Percentiles rank a stretch among this genome's conserved stretches.
These are phyloP conservation scores for Entelexis paramagnoliae DNA, from an alignment of 1,139 yeast species.

Conservation along the genomic window DNA sequence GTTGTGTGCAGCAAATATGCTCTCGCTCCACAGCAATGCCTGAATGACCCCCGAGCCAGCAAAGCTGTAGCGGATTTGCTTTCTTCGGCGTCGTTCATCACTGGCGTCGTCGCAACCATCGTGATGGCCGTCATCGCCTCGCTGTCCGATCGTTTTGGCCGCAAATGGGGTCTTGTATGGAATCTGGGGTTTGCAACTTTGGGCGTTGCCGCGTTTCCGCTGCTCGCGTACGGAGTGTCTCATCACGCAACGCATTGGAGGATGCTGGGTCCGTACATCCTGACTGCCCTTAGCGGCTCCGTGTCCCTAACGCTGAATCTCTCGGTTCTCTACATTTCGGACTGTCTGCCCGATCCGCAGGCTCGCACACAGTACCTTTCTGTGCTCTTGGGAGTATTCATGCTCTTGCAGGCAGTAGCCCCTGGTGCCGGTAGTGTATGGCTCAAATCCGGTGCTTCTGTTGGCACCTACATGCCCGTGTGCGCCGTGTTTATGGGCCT, in stretches of 20 bases:
- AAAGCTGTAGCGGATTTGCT: conserved; percentile 9
- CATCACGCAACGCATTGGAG: conserved; percentile 10
- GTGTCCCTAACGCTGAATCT: conserved; percentile 14
- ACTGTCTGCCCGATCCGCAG: conserved; percentile 13
- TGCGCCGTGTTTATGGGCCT: conserved; percentile 10
- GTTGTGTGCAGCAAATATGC: conserved; percentile 7
- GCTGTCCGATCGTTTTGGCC: conserved; percentile 13
- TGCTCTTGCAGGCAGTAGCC: conserved; percentile 18
- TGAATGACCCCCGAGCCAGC: conserved; percentile 7
- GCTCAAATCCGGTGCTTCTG: conserved; percentile 5
- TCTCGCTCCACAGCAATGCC: conserved; percentile 1
- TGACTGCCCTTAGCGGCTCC: conserved; percentile 17
- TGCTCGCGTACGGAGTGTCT: neutral
- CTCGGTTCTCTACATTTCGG: conserved; percentile 20
- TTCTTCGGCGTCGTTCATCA: conserved; percentile 12
- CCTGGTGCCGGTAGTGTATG: conserved; percentile 21
- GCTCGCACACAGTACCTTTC: conserved; percentile 18
- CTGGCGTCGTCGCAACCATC: conserved; percentile 13
- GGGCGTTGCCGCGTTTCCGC: conserved; percentile 7
- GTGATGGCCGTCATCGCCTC: conserved; percentile 7
- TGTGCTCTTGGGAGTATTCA: conserved; percentile 13
- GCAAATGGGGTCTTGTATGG: conserved; percentile 18
- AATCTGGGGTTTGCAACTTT: conserved; percentile 7
- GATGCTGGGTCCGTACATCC: conserved; percentile 14
- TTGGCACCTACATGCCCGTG: conserved; percentile 1